These are phyloP conservation scores for Oryza rufipogon DNA, from an alignment of 176 grass and related monocot genomes.

Conservation along the genomic window DNA sequence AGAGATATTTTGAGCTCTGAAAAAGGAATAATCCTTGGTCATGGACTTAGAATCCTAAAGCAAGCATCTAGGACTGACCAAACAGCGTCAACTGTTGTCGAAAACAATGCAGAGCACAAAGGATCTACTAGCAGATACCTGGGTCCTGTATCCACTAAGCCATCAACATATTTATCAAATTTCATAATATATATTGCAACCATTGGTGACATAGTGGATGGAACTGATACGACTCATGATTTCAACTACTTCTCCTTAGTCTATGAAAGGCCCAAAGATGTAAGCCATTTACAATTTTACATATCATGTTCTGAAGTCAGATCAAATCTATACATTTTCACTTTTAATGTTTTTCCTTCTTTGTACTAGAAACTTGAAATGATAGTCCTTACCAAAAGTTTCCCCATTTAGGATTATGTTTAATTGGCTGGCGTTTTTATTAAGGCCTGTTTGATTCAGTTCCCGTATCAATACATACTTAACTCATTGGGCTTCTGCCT, in stretches of 20 bases:
- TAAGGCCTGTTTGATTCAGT: conserved; percentile 23
- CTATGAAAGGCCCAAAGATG: conserved; percentile 96
- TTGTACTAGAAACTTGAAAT: conserved; percentile 20
- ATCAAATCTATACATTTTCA: conserved; percentile 16
- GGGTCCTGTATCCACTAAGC: conserved; percentile 69
- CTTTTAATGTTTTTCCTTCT: conserved; percentile 14
- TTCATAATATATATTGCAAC: conserved; percentile 98
- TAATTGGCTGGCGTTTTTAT: conserved; percentile 30
- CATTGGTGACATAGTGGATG: conserved; percentile 97
- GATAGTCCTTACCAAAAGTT: not conserved
- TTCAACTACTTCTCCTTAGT: conserved; percentile 99
- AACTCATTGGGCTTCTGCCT: not conserved
- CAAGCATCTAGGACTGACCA: conserved; percentile 46
- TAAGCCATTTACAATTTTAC: conserved; percentile 50
- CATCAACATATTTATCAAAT: conserved; percentile 88
- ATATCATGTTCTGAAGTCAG: conserved; percentile 28
- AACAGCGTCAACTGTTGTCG: conserved; percentile 47
- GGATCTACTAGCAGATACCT: conserved; percentile 75
- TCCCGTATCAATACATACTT: not conserved
- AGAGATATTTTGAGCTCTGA: conserved; percentile 63
- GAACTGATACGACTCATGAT: conserved; percentile 96
- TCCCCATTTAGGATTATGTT: conserved; percentile 20
- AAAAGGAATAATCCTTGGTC: conserved; percentile 76
- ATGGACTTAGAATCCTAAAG: conserved; percentile 78
- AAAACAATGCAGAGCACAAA: conserved; percentile 65